Percentiles rank a stretch among this genome's conserved stretches.
phyloP scores from a whole-genome alignment of 192 early-diverging fungal genomes.

The Rhizoclosmatium globosum region DNA sequence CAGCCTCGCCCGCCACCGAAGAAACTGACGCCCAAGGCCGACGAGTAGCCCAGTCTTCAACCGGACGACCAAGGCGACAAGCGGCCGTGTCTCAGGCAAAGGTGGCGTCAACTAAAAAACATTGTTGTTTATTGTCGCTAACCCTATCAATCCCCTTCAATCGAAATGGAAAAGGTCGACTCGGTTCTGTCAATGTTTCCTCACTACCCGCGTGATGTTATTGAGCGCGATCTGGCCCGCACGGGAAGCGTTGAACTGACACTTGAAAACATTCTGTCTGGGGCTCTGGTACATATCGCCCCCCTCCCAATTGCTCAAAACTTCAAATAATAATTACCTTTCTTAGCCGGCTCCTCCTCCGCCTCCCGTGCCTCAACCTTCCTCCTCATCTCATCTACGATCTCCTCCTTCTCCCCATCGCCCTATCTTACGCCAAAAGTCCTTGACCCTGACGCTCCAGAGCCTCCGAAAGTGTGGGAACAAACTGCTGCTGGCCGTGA shows the following conservation, averaged over 20 bases:
- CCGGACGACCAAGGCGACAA: neutral
- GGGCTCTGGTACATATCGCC: conserved; percentile 23
- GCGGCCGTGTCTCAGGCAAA: conserved; percentile 11
- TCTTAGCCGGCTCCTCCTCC: conserved; percentile 5
- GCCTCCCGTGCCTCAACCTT: conserved; percentile 32
- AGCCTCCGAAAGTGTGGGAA: conserved; percentile 34
- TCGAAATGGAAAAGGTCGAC: conserved; percentile 22
- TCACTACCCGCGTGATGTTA: conserved; percentile 25
- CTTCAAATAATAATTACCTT: neutral
- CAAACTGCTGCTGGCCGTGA: conserved; percentile 26
- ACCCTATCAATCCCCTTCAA: neutral
- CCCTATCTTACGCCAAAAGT: conserved; percentile 6
- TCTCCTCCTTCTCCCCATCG: conserved; percentile 13
- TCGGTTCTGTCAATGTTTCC: conserved; percentile 43
- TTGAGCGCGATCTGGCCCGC: conserved; percentile 40
- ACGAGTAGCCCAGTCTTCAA: neutral
- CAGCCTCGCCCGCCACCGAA: neutral
- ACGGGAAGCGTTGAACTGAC: conserved; percentile 40
- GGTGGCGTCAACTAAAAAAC: neutral
- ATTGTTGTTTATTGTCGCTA: neutral
- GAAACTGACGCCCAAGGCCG: neutral
- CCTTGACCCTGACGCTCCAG: neutral
- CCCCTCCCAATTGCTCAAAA: neutral
- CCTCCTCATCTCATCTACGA: conserved; percentile 38
- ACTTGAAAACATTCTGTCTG: conserved; percentile 37